Percentiles rank a stretch among this genome's conserved stretches.
phyloP scores from a whole-genome alignment of 1,284 basidiomycete species.

The Bondarzewia mesenterica region DNA sequence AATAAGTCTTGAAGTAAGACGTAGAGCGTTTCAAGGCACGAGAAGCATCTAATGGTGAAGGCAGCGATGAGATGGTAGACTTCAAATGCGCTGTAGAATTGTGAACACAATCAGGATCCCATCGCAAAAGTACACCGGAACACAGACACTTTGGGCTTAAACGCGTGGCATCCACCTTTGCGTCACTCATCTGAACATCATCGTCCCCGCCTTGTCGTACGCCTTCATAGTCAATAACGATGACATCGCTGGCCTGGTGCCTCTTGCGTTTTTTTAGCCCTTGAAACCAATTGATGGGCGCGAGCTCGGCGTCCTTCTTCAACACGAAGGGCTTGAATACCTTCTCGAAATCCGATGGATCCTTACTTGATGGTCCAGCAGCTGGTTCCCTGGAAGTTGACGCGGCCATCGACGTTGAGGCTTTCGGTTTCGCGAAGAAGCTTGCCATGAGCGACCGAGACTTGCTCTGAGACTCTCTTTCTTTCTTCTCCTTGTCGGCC shows the following conservation, averaged over 20 bases:
- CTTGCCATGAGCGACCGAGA: constrained; percentile 67
- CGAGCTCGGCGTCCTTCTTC: constrained; percentile 64
- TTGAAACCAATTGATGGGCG: constrained; percentile 64
- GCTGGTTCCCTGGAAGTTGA: constrained; percentile 26
- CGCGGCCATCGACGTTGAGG: constrained; percentile 16
- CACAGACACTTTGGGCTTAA: constrained; percentile 31
- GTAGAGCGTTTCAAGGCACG: constrained; percentile 1
- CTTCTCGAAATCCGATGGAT: constrained; percentile 55
- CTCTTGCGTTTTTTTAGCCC: constrained; percentile 18
- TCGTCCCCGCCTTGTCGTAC: constrained; percentile 17
- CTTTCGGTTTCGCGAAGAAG: constrained; percentile 62
- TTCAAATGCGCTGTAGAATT: constrained; percentile 31
- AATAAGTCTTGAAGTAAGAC: constrained; percentile 26
- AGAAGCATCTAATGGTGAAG: constrained; percentile 15
- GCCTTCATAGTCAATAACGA: constrained; percentile 41
- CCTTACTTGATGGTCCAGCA: constrained; percentile 22
- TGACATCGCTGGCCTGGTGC: constrained; percentile 33
- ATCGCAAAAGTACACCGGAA: constrained; percentile 1
- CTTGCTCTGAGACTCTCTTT: constrained; percentile 57
- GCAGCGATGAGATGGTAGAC: constrained; percentile 30
- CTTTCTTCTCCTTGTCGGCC: constrained; percentile 60
- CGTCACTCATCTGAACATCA: constrained; percentile 19
- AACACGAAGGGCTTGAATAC: constrained; percentile 72
- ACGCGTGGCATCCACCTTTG: constrained; percentile 8
- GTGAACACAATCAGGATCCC: not conserved